Conservation (phyloP, 768 basidiomycete species). For the Naganishia randhawae region DNA sequence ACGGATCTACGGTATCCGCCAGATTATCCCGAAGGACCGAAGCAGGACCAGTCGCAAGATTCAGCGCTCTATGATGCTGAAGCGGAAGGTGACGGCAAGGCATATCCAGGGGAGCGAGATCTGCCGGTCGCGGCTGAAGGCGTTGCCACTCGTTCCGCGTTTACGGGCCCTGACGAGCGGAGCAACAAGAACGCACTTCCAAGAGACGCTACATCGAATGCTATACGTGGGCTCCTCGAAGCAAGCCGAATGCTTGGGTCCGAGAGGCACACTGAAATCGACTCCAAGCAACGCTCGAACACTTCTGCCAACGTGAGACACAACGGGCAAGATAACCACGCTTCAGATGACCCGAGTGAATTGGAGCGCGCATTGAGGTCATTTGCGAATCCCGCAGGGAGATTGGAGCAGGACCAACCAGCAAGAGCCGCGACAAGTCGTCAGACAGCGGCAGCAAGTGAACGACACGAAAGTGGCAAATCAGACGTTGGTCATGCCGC, state of each 20-base stretch:
- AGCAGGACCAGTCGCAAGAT: background rate
- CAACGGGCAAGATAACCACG: background rate
- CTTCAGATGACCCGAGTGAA: background rate
- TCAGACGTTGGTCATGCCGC: background rate
- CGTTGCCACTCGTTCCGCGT: background rate
- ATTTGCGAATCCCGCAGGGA: background rate
- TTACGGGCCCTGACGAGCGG: background rate
- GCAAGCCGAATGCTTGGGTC: conserved; percentile 1
- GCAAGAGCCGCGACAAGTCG: background rate
- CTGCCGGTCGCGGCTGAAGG: background rate
- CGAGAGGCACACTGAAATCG: too few relatives aligned
- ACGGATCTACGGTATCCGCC: background rate
- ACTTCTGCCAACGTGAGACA: background rate
- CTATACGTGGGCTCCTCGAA: background rate
- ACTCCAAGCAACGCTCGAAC: background rate
- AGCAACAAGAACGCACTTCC: background rate
- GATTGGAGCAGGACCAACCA: background rate
- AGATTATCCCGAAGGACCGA: background rate
- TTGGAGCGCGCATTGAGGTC: conserved; percentile 7
- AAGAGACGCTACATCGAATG: background rate
- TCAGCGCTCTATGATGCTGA: background rate
- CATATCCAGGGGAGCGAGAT: background rate
- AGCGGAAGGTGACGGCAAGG: background rate
- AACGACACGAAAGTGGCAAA: background rate
- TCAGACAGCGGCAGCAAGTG: background rate